These are phyloP conservation scores for Calonectria honghensis DNA, from an alignment of 2,329 filamentous ascomycete genomes.

Conservation along the genomic window DNA sequence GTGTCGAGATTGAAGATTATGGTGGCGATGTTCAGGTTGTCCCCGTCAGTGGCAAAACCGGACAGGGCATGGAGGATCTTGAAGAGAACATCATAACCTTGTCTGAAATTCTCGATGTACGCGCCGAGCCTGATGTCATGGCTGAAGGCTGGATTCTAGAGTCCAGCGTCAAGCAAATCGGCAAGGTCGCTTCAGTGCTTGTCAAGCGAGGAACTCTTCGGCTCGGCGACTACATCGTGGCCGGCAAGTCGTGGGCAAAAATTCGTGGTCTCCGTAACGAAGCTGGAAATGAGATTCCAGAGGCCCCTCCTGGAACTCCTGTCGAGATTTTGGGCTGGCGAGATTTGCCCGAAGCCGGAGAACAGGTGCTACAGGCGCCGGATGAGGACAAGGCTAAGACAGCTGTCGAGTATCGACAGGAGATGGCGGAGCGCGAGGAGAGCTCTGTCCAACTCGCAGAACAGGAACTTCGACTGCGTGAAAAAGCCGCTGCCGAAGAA, in stretches of 20 bases:
- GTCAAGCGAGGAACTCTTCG: slow-evolving; percentile 91
- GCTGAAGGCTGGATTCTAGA: slow-evolving; percentile 97
- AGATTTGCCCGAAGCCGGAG: slow-evolving; percentile 86
- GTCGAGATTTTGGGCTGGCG: slow-evolving; percentile 97
- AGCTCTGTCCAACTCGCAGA: slow-evolving; percentile 89
- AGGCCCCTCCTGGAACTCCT: slow-evolving; percentile 90
- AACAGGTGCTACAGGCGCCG: slow-evolving; percentile 88
- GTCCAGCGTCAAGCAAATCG: slow-evolving; percentile 88
- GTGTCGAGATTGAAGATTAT: slow-evolving; percentile 94
- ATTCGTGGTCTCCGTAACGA: slow-evolving; percentile 92
- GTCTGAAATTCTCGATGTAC: slow-evolving; percentile 92
- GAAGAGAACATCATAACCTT: slow-evolving; percentile 93
- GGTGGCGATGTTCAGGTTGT: slow-evolving; percentile 97
- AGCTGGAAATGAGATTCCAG: slow-evolving; percentile 81
- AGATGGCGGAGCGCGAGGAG: slow-evolving; percentile 81
- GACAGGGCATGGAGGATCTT: slow-evolving; percentile 90
- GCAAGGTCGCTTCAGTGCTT: slow-evolving; percentile 91
- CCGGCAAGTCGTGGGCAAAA: slow-evolving; percentile 90
- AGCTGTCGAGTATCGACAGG: slow-evolving; percentile 85
- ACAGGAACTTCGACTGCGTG: slow-evolving; percentile 77
- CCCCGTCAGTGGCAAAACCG: slow-evolving; percentile 93
- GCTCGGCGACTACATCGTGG: slow-evolving; percentile 88
- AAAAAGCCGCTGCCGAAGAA: slow-evolving; percentile 66
- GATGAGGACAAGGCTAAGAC: slow-evolving; percentile 86
- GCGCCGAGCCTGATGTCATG: slow-evolving; percentile 84